These are phyloP conservation scores for Pichia sp. DNA, from an alignment of 1,139 yeast genomes.

Conservation along the genomic window DNA sequence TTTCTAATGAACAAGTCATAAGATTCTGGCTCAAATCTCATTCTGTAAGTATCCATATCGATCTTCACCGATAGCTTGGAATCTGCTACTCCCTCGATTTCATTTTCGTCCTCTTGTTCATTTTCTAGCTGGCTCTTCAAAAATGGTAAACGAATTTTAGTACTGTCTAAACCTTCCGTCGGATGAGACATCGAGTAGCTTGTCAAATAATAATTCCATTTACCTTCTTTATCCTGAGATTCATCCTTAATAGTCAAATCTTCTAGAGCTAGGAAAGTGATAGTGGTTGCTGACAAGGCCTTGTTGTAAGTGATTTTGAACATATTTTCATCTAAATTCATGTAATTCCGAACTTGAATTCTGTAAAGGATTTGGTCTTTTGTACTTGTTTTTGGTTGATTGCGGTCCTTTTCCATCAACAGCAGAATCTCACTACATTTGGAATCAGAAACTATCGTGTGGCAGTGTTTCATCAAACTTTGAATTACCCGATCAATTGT, in stretches of 20 bases:
- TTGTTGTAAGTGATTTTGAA: slow-evolving; percentile 77
- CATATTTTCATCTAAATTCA: slow-evolving; percentile 86
- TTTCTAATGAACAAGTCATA: slow-evolving; percentile 73
- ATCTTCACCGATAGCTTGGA: slow-evolving; percentile 80
- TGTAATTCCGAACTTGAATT: slow-evolving; percentile 76
- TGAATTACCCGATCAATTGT: slow-evolving; percentile 92
- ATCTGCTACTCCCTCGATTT: slow-evolving; percentile 62
- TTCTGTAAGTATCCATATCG: slow-evolving; percentile 71
- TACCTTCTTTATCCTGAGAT: slow-evolving; percentile 61
- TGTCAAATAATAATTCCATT: slow-evolving; percentile 89
- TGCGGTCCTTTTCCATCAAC: slow-evolving; percentile 78
- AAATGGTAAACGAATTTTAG: slow-evolving; percentile 69
- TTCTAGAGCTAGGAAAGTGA: slow-evolving; percentile 82
- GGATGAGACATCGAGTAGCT: slow-evolving; percentile 93
- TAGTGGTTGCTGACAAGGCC: slow-evolving; percentile 48
- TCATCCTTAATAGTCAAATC: slow-evolving; percentile 76
- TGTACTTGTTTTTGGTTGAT: slow-evolving; percentile 58
- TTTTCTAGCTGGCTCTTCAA: slow-evolving; percentile 56
- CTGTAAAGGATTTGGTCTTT: slow-evolving; percentile 88
- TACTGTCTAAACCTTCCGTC: slow-evolving; percentile 93
- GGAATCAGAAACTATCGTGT: slow-evolving; percentile 70
- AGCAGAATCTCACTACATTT: slow-evolving; percentile 78
- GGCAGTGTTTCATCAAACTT: slow-evolving; percentile 85
- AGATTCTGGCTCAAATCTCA: slow-evolving; percentile 79
- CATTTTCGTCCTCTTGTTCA: slow-evolving; percentile 38